These are phyloP conservation scores for Castanopsis chinensis DNA, from an alignment of 306 rosid genomes.

Conservation along the genomic window DNA sequence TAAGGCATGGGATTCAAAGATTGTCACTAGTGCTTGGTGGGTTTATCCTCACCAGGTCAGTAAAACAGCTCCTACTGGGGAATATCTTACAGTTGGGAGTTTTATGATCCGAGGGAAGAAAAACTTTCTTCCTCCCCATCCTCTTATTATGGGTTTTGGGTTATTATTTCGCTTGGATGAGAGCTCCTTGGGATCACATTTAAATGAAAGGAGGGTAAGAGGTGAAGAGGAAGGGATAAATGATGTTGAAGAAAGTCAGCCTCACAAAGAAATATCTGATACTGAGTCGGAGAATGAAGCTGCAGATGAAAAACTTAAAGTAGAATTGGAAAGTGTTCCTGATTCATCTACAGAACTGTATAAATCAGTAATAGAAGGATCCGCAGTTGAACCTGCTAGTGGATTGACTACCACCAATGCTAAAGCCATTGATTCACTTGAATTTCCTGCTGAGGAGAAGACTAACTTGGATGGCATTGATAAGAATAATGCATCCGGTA, in stretches of 20 bases:
- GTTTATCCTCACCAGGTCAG: slow-evolving; percentile 96
- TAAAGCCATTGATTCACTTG: slow-evolving; percentile 32
- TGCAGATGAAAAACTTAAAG: slow-evolving; percentile 34
- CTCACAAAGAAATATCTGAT: slow-evolving; percentile 58
- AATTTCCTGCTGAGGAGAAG: slow-evolving; percentile 29
- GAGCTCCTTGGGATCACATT: slow-evolving; percentile 96
- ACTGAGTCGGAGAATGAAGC: slow-evolving; percentile 63
- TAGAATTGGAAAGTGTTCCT: slow-evolving; percentile 36
- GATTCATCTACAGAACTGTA: slow-evolving; percentile 30
- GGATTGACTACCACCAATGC: slow-evolving; percentile 19
- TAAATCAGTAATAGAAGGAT: slow-evolving; percentile 25
- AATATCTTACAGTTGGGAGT: slow-evolving; percentile 97
- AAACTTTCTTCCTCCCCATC: slow-evolving; percentile 94
- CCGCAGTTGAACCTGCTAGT: slow-evolving; percentile 31
- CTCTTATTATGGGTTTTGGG: slow-evolving; percentile 97
- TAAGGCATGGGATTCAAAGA: slow-evolving; percentile 99
- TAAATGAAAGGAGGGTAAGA: slow-evolving; percentile 97
- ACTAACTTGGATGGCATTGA: slow-evolving; percentile 30
- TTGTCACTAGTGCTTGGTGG: slow-evolving; percentile 99
- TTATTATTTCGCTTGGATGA: slow-evolving; percentile 95
- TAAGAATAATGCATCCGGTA: slow-evolving; percentile 36
- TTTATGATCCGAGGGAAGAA: slow-evolving; percentile 97
- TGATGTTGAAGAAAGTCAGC: slow-evolving; percentile 61
- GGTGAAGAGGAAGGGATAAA: slow-evolving; percentile 86
- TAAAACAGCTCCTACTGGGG: slow-evolving; percentile 99